phyloP scores from a whole-genome alignment of 192 early-diverging fungal species.

The Linnemannia zychae region DNA sequence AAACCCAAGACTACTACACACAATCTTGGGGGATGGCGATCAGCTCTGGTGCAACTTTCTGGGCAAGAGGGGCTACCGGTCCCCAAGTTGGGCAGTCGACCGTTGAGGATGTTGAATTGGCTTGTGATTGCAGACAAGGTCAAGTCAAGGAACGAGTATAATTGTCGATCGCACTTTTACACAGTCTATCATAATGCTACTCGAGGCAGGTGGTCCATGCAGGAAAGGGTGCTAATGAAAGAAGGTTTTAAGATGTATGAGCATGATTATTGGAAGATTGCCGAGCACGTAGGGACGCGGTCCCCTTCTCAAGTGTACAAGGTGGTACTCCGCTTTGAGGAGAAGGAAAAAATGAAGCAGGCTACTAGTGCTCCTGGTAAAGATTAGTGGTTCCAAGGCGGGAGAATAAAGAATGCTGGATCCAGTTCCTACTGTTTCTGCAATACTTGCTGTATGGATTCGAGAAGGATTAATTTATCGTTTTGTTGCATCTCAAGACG shows the following conservation, averaged over 20 bases:
- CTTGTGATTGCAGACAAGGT: not conserved
- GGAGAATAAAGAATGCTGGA: too few species aligned
- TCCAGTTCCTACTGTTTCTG: too few species aligned
- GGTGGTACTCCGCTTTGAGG: too few species aligned
- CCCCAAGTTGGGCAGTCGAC: not conserved
- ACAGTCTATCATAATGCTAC: not conserved
- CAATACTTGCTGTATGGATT: too few species aligned
- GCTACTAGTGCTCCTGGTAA: too few species aligned
- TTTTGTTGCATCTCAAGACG: too few species aligned
- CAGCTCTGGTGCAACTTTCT: not conserved
- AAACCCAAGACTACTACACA: not conserved
- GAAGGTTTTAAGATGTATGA: slow-evolving; percentile 9
- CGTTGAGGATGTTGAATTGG: slow-evolving; percentile 11
- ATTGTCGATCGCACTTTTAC: slow-evolving; percentile 18
- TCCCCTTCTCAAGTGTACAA: not conserved
- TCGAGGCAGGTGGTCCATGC: not conserved
- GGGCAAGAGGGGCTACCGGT: not conserved
- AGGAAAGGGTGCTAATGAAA: not conserved
- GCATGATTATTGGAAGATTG: not conserved
- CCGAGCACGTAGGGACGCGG: slow-evolving; percentile 11
- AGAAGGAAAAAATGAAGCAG: too few species aligned
- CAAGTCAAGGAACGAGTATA: not conserved
- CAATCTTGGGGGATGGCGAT: not conserved
- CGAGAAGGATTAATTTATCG: too few species aligned
- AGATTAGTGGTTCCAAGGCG: too few species aligned